phyloP scores from a whole-genome alignment of 768 basidiomycete species.

The Agrocybe pediades region DNA sequence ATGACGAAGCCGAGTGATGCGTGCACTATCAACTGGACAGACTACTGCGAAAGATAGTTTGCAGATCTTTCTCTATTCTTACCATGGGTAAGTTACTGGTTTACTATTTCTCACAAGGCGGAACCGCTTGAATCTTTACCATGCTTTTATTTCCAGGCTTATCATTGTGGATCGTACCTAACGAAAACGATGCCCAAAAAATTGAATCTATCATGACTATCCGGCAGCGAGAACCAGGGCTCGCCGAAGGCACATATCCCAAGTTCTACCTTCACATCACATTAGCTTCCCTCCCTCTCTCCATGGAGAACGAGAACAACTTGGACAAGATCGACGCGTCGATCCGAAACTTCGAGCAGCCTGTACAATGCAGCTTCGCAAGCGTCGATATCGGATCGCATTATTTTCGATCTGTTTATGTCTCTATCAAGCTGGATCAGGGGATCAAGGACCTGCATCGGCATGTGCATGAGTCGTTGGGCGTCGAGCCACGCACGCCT shows the following conservation, averaged over 20 bases:
- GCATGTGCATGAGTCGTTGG: conserved; percentile 40
- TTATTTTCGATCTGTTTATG: conserved; percentile 74
- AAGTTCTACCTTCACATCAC: conserved; percentile 73
- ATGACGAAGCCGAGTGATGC: neutral
- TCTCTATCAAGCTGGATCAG: conserved; percentile 46
- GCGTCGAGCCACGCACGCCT: conserved; percentile 49
- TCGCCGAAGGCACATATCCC: conserved; percentile 51
- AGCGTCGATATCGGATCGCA: conserved; percentile 58
- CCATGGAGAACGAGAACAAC: conserved; percentile 22
- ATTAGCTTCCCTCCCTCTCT: conserved; percentile 46
- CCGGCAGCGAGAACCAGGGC: conserved; percentile 23
- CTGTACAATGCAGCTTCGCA: conserved; percentile 49
- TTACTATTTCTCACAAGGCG: neutral
- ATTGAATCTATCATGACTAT: conserved; percentile 51
- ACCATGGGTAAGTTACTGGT: conserved; percentile 1
- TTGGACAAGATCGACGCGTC: conserved; percentile 23
- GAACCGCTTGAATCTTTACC: neutral
- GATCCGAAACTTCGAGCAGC: conserved; percentile 20
- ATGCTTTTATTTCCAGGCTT: conserved; percentile 40
- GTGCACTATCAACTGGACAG: neutral
- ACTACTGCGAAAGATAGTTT: neutral
- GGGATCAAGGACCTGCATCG: conserved; percentile 52
- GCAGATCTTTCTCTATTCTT: neutral
- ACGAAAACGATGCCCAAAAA: conserved; percentile 37
- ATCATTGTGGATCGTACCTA: conserved; percentile 74